Conservation (phyloP, 169 alveolate genomes). For the Plasmodium sp. region DNA sequence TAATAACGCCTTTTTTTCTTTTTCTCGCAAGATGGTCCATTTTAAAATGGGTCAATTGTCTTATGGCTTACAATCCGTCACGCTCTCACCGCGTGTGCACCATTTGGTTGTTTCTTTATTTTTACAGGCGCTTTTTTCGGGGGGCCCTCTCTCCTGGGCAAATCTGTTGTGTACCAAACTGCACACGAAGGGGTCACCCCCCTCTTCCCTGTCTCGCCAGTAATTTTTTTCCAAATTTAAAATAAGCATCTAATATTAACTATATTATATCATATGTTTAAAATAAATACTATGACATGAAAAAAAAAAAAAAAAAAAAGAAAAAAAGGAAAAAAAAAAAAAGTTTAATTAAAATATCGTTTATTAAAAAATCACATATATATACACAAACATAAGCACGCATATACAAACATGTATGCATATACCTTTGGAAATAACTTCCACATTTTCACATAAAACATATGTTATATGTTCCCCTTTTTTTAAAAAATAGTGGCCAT, state of each 20-base stretch:
- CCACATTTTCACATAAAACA: constrained; percentile 16
- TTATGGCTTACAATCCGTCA: not conserved
- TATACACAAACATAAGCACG: not conserved
- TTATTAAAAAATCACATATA: not conserved
- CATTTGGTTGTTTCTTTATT: not conserved
- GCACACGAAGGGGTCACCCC: not conserved
- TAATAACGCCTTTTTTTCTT: not conserved
- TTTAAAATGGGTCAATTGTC: not conserved
- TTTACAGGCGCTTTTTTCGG: not conserved
- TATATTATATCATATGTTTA: not conserved
- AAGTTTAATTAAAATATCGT: not conserved
- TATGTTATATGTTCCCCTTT: not conserved
- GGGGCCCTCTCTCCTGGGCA: not conserved
- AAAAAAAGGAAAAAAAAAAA: not conserved
- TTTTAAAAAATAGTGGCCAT: not conserved
- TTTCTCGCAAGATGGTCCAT: not conserved
- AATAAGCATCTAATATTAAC: not conserved
- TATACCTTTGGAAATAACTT: not conserved
- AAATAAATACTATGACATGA: not conserved
- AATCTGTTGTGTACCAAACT: not conserved
- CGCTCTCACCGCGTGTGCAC: not conserved
- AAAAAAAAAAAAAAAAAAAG: not conserved
- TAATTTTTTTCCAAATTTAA: not conserved
- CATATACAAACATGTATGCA: not conserved
- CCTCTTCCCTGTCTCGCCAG: not conserved